Evolutionary conservation across 2,329 filamentous ascomycete genomes (phyloP), one percentile per base, ranked within the genome.

Genomic region (Aspergillus pseudonomiae): DNA sequence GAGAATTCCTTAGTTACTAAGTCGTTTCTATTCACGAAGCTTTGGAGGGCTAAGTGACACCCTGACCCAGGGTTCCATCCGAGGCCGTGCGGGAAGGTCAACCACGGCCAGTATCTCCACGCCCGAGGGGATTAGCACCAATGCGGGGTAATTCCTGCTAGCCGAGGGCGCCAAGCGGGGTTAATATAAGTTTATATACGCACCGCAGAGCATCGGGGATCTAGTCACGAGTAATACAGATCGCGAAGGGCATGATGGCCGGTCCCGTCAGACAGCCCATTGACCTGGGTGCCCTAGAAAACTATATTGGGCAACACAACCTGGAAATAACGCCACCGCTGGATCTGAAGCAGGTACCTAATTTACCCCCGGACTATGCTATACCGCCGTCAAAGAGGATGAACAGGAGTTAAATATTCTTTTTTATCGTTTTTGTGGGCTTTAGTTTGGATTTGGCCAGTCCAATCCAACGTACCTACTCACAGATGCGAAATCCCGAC

Each of bases 391-490:
- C 16, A 6, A 0, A 14, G 6, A 16, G 16, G 6, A 6, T 19
- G 7, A 6, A 6, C 39, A 41, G 39, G n/a, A n/a, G 6, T 41
- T 41, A 6, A 41, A n/a, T 41, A 16, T 41, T 10, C 1, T 10
- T 7, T 41, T 19, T 19, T 32, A 4, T 14, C 1, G 12, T 6
- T 28, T 11, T 11, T 34, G 9, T 34, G 32, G 32, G 32, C 32
- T n/a, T 6, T 2, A 56, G 53, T 56, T 56, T 3, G 53, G 53
- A n/a, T 56, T 56, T 36, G 28, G 53, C 16, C 53, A 56, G 53
- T 56, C 53, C 28, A 56, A 36, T 24, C 53, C 30, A 12, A 56
- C 53, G 11, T 56, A 56, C 21, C 53, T 36, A 24, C 26, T 56
- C 53, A 56, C 16, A 19, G 53, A 36, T 39, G 53, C 53, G n/a